These are phyloP conservation scores for Vigna reflexopilosa DNA, from an alignment of 306 rosid species.

Conservation along the genomic window DNA sequence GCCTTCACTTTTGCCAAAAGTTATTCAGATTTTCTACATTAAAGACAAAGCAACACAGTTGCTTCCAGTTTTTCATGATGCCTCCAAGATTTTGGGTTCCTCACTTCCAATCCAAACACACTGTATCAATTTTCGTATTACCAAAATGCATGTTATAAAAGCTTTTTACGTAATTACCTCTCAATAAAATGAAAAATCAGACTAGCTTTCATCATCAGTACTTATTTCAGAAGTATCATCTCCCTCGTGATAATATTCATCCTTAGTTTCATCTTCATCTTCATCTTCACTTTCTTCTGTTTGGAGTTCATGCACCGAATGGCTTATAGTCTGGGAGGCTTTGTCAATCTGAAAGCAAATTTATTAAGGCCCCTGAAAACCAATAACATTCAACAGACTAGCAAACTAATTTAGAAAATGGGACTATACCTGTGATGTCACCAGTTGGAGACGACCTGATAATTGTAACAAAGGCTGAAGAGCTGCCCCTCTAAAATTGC, in stretches of 20 bases:
- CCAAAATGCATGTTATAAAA: slow-evolving; percentile 20
- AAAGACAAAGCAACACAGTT: not conserved
- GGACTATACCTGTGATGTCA: slow-evolving; percentile 75
- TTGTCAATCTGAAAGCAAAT: slow-evolving; percentile 66
- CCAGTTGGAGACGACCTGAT: slow-evolving; percentile 88
- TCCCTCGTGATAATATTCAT: slow-evolving; percentile 60
- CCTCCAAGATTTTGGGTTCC: not conserved
- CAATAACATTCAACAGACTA: slow-evolving; percentile 26
- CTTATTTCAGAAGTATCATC: slow-evolving; percentile 82
- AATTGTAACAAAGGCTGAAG: slow-evolving; percentile 73
- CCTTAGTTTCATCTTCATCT: slow-evolving; percentile 57
- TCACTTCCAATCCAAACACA: not conserved
- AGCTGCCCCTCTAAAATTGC: slow-evolving; percentile 68
- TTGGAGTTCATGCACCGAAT: slow-evolving; percentile 44
- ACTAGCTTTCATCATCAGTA: slow-evolving; percentile 70
- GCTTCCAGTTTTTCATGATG: not conserved
- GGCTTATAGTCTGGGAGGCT: slow-evolving; percentile 58
- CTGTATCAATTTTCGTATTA: not conserved
- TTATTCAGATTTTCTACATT: not conserved
- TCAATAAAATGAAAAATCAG: not conserved
- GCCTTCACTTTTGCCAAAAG: not conserved
- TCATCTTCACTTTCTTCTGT: slow-evolving; percentile 50
- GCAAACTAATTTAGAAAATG: slow-evolving; percentile 34
- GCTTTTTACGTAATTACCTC: slow-evolving; percentile 43
- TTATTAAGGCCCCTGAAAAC: slow-evolving; percentile 25